phyloP scores from a whole-genome alignment of 1,284 basidiomycete genomes.

The Ceratobasidium sp. region DNA sequence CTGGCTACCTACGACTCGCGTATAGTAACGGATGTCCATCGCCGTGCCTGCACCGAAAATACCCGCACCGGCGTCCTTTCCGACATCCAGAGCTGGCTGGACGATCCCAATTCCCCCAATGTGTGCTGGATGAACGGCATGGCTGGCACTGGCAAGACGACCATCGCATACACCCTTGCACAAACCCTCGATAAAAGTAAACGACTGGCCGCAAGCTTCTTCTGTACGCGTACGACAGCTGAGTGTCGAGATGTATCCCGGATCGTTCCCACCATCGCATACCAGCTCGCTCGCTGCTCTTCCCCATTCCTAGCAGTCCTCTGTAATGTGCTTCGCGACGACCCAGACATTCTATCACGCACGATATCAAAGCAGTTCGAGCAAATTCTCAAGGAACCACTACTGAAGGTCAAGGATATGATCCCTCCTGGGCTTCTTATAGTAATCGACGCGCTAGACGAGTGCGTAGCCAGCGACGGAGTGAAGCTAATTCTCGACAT shows the following conservation, averaged over 20 bases:
- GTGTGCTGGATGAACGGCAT: slow-evolving; percentile 20
- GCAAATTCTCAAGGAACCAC: not conserved
- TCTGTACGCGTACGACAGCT: not conserved
- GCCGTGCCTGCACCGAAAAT: not conserved
- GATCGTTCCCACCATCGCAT: too few relatives aligned
- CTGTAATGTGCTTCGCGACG: not conserved
- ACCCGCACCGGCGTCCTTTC: not conserved
- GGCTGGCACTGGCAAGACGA: slow-evolving; percentile 7
- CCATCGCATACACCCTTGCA: not conserved
- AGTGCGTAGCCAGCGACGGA: not conserved
- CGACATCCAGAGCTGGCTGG: not conserved
- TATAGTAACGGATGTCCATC: not conserved
- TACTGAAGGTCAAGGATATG: not conserved
- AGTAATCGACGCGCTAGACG: slow-evolving; percentile 41
- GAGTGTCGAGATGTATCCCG: not conserved
- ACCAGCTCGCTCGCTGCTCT: not conserved
- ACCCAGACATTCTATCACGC: not conserved
- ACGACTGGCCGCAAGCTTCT: not conserved
- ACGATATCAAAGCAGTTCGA: not conserved
- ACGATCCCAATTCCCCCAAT: not conserved
- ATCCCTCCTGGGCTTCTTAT: not conserved
- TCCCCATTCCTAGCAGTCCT: not conserved
- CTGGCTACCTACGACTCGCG: not conserved
- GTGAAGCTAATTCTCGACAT: not conserved
- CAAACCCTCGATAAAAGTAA: not conserved